phyloP scores from a whole-genome alignment of 2,329 filamentous ascomycete genomes.

The Fusarium brevicatenulatum region DNA sequence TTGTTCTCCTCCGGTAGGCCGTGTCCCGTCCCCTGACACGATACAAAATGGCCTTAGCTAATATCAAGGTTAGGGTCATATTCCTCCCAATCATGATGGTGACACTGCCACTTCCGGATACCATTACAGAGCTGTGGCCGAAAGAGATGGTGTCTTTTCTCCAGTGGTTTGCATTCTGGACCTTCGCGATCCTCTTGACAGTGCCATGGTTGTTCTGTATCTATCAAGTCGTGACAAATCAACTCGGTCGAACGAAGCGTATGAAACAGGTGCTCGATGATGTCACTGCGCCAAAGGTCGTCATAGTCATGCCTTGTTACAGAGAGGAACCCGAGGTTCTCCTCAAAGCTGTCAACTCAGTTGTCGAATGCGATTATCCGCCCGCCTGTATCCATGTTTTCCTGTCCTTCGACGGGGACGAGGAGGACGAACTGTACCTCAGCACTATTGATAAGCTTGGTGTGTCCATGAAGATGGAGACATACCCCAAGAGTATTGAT shows the following conservation, averaged over 20 bases:
- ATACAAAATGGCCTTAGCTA: not conserved
- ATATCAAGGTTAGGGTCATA: conserved; percentile 66
- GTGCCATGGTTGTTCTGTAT: conserved; percentile 94
- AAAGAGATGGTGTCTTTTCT: conserved; percentile 72
- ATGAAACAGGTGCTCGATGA: conserved; percentile 89
- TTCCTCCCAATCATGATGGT: conserved; percentile 96
- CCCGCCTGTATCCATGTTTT: conserved; percentile 93
- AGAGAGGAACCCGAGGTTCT: conserved; percentile 88
- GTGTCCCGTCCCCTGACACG: too few species aligned
- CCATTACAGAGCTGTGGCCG: conserved; percentile 80
- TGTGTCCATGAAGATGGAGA: conserved; percentile 78
- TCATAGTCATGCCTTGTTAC: conserved; percentile 97
- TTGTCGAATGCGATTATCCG: conserved; percentile 94
- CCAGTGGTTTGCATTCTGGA: conserved; percentile 97
- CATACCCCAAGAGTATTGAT: conserved; percentile 90
- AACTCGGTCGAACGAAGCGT: conserved; percentile 81
- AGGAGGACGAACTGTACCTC: conserved; percentile 88
- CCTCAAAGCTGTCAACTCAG: conserved; percentile 86
- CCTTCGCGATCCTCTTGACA: conserved; percentile 84
- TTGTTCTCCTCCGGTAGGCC: conserved; percentile 77
- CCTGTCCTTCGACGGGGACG: conserved; percentile 91
- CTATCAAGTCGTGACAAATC: conserved; percentile 88
- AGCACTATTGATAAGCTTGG: conserved; percentile 87
- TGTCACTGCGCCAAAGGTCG: conserved; percentile 87
- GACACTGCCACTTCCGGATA: conserved; percentile 82